Conservation (phyloP, 208 protist species). For the Leptomonas seymouri region DNA sequence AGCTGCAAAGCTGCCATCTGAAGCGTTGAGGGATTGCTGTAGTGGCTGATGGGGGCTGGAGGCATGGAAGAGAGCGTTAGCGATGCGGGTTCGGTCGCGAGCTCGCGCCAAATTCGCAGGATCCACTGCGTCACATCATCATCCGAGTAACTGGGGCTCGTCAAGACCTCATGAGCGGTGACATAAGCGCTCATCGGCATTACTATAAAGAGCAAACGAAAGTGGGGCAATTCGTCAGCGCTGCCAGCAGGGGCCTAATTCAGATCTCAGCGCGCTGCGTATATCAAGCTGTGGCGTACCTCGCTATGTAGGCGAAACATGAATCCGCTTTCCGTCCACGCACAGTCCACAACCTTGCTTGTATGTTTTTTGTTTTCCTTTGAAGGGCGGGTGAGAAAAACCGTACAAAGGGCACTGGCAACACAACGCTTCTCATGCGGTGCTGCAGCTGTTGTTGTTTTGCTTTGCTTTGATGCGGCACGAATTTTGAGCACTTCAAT, state of each 20-base stretch:
- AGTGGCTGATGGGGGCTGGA: not conserved
- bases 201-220: not conserved
- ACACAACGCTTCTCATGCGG: too few relatives aligned
- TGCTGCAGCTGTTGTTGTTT: too few relatives aligned
- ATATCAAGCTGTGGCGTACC: too few relatives aligned
- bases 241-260: not conserved
- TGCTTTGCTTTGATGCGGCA: too few relatives aligned
- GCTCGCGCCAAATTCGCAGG: constrained; percentile 10
- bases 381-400: too few relatives aligned
- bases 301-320: too few relatives aligned
- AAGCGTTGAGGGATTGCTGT: not conserved
- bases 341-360: too few relatives aligned
- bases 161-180: not conserved
- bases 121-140: constrained; percentile 17
- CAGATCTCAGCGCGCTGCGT: too few relatives aligned
- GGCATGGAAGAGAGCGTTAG: not conserved
- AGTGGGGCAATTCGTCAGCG: not conserved
- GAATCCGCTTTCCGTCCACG: too few relatives aligned
- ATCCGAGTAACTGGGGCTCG: constrained; percentile 7
- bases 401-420: too few relatives aligned
- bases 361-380: too few relatives aligned
- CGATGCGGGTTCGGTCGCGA: not conserved
- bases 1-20: constrained; percentile 3
- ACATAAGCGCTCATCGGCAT: not conserved
- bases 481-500: too few relatives aligned